Conservation (phyloP, 805 yeast species). For the Ogataea methylovora region DNA sequence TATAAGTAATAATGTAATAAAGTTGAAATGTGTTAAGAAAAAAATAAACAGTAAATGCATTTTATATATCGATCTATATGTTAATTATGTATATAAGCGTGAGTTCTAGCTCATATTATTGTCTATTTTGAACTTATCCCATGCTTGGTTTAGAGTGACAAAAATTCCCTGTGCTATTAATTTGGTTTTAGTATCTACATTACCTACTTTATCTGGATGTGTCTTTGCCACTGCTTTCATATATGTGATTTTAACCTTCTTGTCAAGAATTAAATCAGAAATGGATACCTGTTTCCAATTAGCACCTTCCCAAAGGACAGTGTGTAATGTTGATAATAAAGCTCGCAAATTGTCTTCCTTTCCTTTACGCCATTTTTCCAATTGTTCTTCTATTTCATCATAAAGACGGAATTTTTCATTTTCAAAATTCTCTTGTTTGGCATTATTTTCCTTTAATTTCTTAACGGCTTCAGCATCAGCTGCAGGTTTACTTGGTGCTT, state of each 20-base stretch:
- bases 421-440: conserved; percentile 39
- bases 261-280: conserved; percentile 78
- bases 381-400: conserved; percentile 50
- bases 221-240: conserved; percentile 74
- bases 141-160: conserved; percentile 74
- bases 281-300: conserved; percentile 62
- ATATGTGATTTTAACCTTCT: conserved; percentile 79
- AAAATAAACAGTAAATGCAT: neutral
- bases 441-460: conserved; percentile 41
- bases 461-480: conserved; percentile 34
- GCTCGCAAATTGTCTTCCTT: conserved; percentile 79
- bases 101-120: conserved; percentile 29
- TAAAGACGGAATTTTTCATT: conserved; percentile 51
- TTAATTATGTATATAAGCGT: neutral
- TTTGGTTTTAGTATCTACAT: conserved; percentile 60
- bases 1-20: neutral
- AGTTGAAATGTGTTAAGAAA: no score
- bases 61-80: neutral
- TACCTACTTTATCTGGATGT: conserved; percentile 77
- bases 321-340: conserved; percentile 60
- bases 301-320: conserved; percentile 57
- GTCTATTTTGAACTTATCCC: conserved; percentile 72
- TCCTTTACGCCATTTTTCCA: conserved; percentile 61
- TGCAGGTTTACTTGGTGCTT: conserved; percentile 3
- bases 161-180: conserved; percentile 86